Evolutionary conservation across 768 basidiomycete species (phyloP).

Genomic region (Lactifluus pinguis): DNA sequence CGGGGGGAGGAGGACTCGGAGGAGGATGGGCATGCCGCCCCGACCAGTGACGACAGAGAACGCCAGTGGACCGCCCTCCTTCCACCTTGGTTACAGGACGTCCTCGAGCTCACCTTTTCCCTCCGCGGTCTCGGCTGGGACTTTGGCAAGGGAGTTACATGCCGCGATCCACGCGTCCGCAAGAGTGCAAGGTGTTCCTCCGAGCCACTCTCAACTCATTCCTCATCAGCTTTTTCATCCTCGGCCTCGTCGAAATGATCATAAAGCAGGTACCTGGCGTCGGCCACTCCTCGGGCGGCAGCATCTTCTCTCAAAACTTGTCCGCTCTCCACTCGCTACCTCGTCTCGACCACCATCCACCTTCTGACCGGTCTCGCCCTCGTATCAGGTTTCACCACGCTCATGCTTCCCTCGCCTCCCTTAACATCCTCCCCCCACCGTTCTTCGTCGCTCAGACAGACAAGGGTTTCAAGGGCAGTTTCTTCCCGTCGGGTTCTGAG

Average conservation of each 20-base stretch:
- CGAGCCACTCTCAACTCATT: slow-evolving; percentile 47
- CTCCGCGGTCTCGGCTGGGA: slow-evolving; percentile 63
- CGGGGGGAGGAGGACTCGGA: too few relatives aligned
- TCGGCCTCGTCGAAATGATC: too few relatives aligned
- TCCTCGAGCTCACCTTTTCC: slow-evolving; percentile 49
- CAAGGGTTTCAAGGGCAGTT: slow-evolving; percentile 73
- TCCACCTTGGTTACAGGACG: slow-evolving; percentile 47
- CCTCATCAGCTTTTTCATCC: slow-evolving; percentile 44
- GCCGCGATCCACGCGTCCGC: slow-evolving; percentile 45
- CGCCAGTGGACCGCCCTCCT: slow-evolving; percentile 21
- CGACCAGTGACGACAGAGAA: background rate
- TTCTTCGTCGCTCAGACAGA: slow-evolving; percentile 98
- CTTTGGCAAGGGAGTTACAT: slow-evolving; percentile 51
- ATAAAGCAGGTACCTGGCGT: too few relatives aligned
- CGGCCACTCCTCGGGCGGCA: slow-evolving; percentile 53
- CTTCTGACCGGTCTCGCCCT: slow-evolving; percentile 50
- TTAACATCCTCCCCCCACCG: too few relatives aligned
- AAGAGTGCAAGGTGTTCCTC: slow-evolving; percentile 46
- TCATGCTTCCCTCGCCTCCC: too few relatives aligned
- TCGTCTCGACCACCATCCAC: slow-evolving; percentile 59
- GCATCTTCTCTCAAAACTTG: slow-evolving; percentile 54
- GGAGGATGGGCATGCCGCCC: too few relatives aligned
- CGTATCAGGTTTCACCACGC: background rate
- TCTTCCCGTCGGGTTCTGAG: slow-evolving; percentile 92
- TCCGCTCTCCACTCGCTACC: slow-evolving; percentile 43